These are phyloP conservation scores for Gilbertella persicaria DNA, from an alignment of 371 early-diverging fungal species.

Conservation along the genomic window DNA sequence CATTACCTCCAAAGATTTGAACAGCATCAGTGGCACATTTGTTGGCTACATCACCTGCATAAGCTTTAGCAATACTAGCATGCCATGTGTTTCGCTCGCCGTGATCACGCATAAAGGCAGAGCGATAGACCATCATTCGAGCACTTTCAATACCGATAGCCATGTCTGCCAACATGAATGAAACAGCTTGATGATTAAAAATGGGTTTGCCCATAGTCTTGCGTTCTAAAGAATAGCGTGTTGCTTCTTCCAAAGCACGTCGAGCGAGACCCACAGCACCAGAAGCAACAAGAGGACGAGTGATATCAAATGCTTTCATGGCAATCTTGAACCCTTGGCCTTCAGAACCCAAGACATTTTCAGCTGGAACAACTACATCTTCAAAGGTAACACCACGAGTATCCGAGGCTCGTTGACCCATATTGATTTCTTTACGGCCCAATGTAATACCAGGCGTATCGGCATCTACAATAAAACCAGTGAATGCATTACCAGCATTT, in stretches of 20 bases:
- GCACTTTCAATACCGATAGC: conserved; percentile 88
- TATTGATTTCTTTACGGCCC: conserved; percentile 96
- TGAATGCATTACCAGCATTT: conserved; percentile 88
- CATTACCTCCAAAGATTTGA: conserved; percentile 97
- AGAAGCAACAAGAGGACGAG: conserved; percentile 90
- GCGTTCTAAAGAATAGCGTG: conserved; percentile 87
- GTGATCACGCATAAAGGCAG: conserved; percentile 87
- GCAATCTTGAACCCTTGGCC: conserved; percentile 95
- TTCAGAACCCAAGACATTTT: conserved; percentile 74
- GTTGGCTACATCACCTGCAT: conserved; percentile 94
- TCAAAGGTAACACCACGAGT: conserved; percentile 96
- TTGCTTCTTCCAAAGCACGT: conserved; percentile 94
- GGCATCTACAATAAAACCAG: conserved; percentile 95
- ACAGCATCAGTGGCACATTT: conserved; percentile 95
- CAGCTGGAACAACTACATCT: conserved; percentile 91
- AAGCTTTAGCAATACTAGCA: conserved; percentile 92
- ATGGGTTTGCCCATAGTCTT: conserved; percentile 96
- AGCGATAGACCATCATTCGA: conserved; percentile 81
- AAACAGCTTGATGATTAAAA: conserved; percentile 89
- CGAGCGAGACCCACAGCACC: conserved; percentile 92
- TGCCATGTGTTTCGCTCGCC: conserved; percentile 89
- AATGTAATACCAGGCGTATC: conserved; percentile 86
- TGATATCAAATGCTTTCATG: conserved; percentile 97
- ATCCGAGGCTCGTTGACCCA: conserved; percentile 95
- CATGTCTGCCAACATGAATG: conserved; percentile 98